Evolutionary conservation across 1,284 basidiomycete species (phyloP), one percentile per base, ranked within the genome.

Genomic region (Ustanciosporium gigantosporum): DNA sequence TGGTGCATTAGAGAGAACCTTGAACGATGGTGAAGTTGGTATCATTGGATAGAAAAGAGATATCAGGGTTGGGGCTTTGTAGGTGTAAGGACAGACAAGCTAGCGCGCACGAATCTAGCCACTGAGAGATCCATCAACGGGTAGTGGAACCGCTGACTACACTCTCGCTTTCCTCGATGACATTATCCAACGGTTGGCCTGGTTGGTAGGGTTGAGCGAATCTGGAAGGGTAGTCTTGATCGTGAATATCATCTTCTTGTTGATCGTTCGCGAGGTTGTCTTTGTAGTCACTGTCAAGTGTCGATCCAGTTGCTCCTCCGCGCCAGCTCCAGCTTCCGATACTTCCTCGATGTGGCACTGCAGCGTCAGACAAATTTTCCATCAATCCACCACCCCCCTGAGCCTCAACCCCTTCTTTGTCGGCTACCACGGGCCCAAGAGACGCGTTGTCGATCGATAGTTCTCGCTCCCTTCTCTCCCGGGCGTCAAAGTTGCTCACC

Each of bases 141-240:
- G n/a, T n/a, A n/a, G n/a, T n/a, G n/a, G n/a, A n/a, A n/a, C n/a
- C n/a, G n/a, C n/a, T n/a, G n/a, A n/a, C n/a, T n/a, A n/a, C n/a
- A n/a, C n/a, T 66, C 48, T 73, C 70, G 32, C 47, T 53, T 48
- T 73, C 71, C 38, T 73, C 71, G 16, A 57, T 27, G 16, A 73
- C 52, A 31, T 73, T 73, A 36, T 68, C 69, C 16, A 73, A 41
- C 21, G 71, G 71, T 61, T 70, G 65, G 3, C 71, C 71, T 2
- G 71, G 71, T 43, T 69, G 66, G 41, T 73, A 73, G 13, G 66
- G 70, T 35, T 58, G 46, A 1, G 59, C 47, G 25, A 65, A 68
- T 8, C 32, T 14, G 32, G 9, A 16, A 11, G 36, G 36, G 21
- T 23, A 23, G 14, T 9, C 36, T 35, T 13, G 9, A 11, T 35